Percentiles rank a stretch among this genome's conserved stretches.
Conservation (phyloP, 768 basidiomycete species). For the Mycena belliarum region DNA sequence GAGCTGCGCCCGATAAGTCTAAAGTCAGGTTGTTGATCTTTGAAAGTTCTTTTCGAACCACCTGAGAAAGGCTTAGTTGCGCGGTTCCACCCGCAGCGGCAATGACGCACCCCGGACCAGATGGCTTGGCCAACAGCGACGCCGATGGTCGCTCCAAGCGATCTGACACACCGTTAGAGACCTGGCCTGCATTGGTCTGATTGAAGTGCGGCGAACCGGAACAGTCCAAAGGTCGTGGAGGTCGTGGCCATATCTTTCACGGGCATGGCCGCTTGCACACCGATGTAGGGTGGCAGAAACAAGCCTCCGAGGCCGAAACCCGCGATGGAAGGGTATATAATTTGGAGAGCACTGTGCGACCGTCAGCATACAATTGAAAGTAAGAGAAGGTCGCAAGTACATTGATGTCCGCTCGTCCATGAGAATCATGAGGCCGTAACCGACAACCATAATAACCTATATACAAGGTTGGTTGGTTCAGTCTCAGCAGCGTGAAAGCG, state of each 20-base stretch:
- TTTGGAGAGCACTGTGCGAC: conserved; percentile 52
- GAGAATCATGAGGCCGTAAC: conserved; percentile 73
- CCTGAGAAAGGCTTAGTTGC: background rate
- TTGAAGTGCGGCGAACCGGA: conserved; percentile 45
- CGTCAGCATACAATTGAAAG: conserved; percentile 7
- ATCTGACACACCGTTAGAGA: conserved; percentile 36
- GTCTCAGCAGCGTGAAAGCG: background rate
- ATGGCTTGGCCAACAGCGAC: conserved; percentile 74
- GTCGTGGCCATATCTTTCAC: conserved; percentile 83
- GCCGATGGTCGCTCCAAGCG: conserved; percentile 75
- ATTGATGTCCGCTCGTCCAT: conserved; percentile 59
- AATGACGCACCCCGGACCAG: conserved; percentile 54
- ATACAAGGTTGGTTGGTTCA: background rate
- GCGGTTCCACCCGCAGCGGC: too few species aligned
- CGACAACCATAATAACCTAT: conserved; percentile 52
- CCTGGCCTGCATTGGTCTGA: too few species aligned
- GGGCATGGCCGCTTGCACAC: conserved; percentile 85
- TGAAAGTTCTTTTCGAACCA: conserved; percentile 4
- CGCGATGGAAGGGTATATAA: conserved; percentile 64
- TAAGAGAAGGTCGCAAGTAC: conserved; percentile 32
- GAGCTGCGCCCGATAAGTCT: conserved; percentile 7
- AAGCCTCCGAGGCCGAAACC: conserved; percentile 65
- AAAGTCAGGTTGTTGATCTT: conserved; percentile 11
- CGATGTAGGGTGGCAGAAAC: conserved; percentile 74
- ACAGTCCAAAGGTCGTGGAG: conserved; percentile 68